Conservation (phyloP, 169 alveolate genomes). For the Eimeria sp. region DNA sequence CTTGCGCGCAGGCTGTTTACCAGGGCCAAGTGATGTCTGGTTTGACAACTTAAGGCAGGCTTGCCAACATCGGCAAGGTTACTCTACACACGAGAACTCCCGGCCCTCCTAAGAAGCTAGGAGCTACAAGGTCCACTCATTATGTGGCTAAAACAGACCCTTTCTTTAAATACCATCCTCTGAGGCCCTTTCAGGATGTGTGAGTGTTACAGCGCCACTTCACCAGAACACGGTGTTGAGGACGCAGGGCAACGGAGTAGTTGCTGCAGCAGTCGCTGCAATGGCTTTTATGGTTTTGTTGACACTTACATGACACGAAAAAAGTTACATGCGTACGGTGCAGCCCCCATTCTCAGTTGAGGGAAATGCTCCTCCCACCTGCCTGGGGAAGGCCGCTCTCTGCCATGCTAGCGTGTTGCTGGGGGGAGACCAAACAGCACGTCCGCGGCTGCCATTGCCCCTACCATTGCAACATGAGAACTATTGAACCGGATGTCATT, state of each 20-base stretch:
- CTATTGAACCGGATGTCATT: neutral
- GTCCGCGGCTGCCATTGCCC: slow-evolving; percentile 29
- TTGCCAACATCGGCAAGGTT: too few relatives aligned
- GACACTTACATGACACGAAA: neutral
- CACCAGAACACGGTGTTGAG: neutral
- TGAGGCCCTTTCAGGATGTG: neutral
- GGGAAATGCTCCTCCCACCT: neutral
- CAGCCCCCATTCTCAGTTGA: neutral
- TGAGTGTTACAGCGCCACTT: neutral
- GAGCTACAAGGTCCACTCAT: neutral
- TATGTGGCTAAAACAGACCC: neutral
- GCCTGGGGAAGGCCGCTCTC: slow-evolving; percentile 37
- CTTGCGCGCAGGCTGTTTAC: neutral
- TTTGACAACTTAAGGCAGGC: too few relatives aligned
- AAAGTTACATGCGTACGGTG: neutral
- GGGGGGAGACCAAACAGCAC: slow-evolving; percentile 39
- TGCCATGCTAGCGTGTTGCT: slow-evolving; percentile 8
- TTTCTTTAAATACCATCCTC: neutral
- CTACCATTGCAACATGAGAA: slow-evolving; percentile 1
- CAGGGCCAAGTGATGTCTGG: too few relatives aligned
- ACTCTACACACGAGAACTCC: neutral
- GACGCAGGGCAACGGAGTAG: neutral
- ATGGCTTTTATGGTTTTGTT: neutral
- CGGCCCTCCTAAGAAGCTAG: neutral
- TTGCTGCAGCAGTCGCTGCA: neutral